Base-by-base conservation (phyloP, 805 yeast genomes). In the Aciculoconidium aculeatum region DNA sequence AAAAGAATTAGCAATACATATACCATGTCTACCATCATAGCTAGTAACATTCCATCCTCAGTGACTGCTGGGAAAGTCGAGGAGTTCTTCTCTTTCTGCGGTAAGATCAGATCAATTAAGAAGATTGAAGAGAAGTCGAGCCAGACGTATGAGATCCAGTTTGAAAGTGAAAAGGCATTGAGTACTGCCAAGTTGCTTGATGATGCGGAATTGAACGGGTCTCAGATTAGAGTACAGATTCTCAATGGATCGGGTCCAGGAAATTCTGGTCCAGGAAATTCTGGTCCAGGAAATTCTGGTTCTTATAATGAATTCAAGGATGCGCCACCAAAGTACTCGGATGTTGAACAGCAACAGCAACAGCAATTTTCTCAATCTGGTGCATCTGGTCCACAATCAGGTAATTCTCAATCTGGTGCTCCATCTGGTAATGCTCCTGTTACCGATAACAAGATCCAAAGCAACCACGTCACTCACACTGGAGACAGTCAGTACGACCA, bases 1-100 rank as follows among this genome's bases (percentile, higher is more conserved):
- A 17, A 17, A 17, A 17, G 19, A 17, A 17, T 7, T 9, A 17
- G 8, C 19, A 17, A 23, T 7, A 17, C 11, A 24, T 21, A 13
- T 22, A 16, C 18, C 6, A 59, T 59, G 63, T 46, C 65, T 14
- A 40, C 76, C 7, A 59, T 80, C 25, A 60, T 67, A 35, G 85
- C 76, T 13, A 65, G 76, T 11, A 69, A 75, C 37, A 66, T 81
- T 22, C 74, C 83, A 22, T 42, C 55, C 4, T 41, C 64, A 17
- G 68, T 77, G 21, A 42, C 74, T 4, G 59, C 66, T 25, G 63
- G 65, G 21, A 74, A 78, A 44, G 51, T 81, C 18, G 55, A 62
- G 24, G 80, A 80, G 36, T 82, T 82, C 56, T 82, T 83, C 55
- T 64, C 80, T 14, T 82, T 82, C 54, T 80, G 92, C 49, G 94